Evolutionary conservation across 2,329 filamentous ascomycete species (phyloP), one percentile per base, ranked within the genome.

Genomic region (Fusarium nygamai): DNA sequence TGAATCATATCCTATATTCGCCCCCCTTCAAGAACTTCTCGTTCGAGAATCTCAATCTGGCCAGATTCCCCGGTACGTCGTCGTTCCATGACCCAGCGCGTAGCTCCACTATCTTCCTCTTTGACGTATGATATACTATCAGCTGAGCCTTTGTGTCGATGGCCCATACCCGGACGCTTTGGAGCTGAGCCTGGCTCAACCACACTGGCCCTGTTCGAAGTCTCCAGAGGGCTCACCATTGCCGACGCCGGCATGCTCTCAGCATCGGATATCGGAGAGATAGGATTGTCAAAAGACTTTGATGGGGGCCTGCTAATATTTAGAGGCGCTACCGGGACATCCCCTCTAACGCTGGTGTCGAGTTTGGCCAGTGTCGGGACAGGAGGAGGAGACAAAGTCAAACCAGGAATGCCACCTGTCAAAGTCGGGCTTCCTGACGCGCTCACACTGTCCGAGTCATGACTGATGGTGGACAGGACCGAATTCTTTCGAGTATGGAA

Each of bases 41-140:
- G 84, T 50, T 89, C 91, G 8, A 93, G 81, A n/a, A 93, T 81
- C 78, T 92, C 90, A 61, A 92, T 81, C 80, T 92, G 87, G 2
- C 92, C 92, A 66, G 85, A 87, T 76, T 93, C 92, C 2, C 86
- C 90, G 6, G 91, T 92, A 41, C 92, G 84, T 60, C 92, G 85
- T 41, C 92, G 83, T 81, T 94, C 92, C 74, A 94, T 84, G 13
- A 94, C 88, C 92, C 92, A 94, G 51, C 91, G 84, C 63, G 86
- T 88, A 72, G 88, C 88, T 3, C 87, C 88, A 14, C 86, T 86
- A 6, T 88, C 85, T 51, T 91, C 89, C 77, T 92, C 90, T 69
- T 92, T 90, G 53, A 88, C 87, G 80, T 94, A 94, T 12, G 91
- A 92, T 39, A 94, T 90, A 71, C 91, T 93, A 74, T 93, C 92